Base-by-base conservation (phyloP, 1,284 basidiomycete species). In the Lignosus rhinocerotis region DNA sequence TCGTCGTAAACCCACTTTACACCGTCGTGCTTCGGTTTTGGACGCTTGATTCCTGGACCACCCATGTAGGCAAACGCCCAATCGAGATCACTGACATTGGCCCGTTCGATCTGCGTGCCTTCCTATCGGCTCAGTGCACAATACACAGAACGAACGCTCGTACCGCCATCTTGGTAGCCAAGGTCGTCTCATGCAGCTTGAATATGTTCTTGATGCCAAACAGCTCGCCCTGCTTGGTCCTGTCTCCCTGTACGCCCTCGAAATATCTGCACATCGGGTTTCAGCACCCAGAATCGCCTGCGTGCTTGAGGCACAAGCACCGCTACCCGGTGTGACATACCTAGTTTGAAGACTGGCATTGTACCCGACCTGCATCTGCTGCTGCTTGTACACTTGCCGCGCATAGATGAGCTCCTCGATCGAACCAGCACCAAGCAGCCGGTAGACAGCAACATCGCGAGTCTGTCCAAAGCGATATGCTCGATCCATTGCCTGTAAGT, bases 401-500 rank as follows among this genome's bases (percentile, higher is more conserved):
- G 89, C 89, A 66, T 93, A 93, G 33, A 94, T 90, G 41, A 92
- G 73, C 69, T 92, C 92, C 69, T 96, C 93, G 17, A 96, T 83
- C 1, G 93, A 93, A 5, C 93, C 93, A 4, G 90, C 90, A 1
- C 90, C 92, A 14, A 96, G 80, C 11, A 97, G 79, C 42, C 93
- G 86, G 68, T 89, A 92, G 0, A 96, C 93, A 0, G 84, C 80
- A 7, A 97, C 94, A 63, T 95, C 89, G 33, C 92, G 87, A 1
- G 83, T 88, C 72, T 97, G 94, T 2, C 94, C 94, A 61, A 94
- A 92, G 2, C 93, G 84, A 69, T 93, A 96, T 1, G 92, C 92
- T 57, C 92, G 84, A 64, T 96, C 94, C 87, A 92, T 92, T 1
- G 91, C 92, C 71, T 94, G 92, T 16, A 94, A 72, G 67, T 94